phyloP scores from a whole-genome alignment of 345 rosid genomes.

The Camelina sativa region DNA sequence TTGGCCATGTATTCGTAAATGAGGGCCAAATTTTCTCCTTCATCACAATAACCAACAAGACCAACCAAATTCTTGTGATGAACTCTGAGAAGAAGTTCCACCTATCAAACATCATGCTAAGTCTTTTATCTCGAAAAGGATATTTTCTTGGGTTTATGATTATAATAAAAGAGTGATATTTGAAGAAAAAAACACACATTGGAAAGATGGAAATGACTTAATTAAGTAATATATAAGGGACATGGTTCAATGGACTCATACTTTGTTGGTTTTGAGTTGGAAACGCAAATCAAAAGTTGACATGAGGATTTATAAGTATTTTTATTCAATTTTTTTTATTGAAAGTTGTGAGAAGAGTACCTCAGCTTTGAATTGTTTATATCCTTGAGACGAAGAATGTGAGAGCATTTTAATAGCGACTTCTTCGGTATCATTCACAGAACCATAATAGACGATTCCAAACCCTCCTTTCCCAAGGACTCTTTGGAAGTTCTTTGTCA shows the following conservation, averaged over 20 bases:
- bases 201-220: too few species aligned
- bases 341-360: background rate
- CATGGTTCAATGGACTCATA: too few species aligned
- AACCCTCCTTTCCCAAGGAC: too few species aligned
- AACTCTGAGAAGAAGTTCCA: conserved; percentile 51
- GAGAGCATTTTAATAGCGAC: conserved; percentile 49
- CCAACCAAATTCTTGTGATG: conserved; percentile 57
- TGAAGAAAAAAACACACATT: too few species aligned
- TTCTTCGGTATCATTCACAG: conserved; percentile 24
- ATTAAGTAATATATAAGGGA: too few species aligned
- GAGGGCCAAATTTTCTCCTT: background rate
- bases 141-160: background rate
- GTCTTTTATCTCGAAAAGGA: background rate
- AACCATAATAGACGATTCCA: conserved; percentile 59
- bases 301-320: background rate
- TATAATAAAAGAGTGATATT: background rate
- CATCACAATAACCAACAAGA: conserved; percentile 48
- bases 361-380: conserved; percentile 24
- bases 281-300: too few species aligned
- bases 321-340: background rate
- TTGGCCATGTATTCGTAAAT: conserved; percentile 50
- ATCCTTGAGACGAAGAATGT: conserved; percentile 41
- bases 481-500: conserved; percentile 39
- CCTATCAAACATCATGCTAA: conserved; percentile 33
- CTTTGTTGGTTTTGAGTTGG: too few species aligned